Evolutionary conservation across 2,329 filamentous ascomycete genomes (phyloP).

Genomic region (Peltaster fructicola): DNA sequence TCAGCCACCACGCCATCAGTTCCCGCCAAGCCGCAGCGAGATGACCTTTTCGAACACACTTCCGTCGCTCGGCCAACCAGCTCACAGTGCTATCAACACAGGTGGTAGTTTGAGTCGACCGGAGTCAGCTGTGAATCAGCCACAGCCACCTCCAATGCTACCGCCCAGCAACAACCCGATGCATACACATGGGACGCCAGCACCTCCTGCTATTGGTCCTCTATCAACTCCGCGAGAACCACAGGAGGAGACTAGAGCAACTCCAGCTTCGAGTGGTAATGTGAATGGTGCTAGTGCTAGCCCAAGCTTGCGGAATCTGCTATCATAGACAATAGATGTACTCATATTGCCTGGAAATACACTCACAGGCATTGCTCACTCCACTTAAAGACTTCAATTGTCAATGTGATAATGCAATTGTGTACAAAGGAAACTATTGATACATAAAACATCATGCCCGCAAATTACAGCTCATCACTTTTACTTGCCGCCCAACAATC

Average conservation of each 20-base stretch:
- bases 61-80: constrained; percentile 16
- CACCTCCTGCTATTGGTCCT: constrained; percentile 3
- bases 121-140: no score
- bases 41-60: constrained; percentile 10
- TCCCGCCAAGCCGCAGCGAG: constrained; percentile 6
- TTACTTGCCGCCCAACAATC: constrained; percentile 27
- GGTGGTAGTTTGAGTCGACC: no score
- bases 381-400: no score
- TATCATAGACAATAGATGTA: no score
- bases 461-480: constrained; percentile 8
- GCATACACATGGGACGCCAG: constrained; percentile 1
- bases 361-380: no score
- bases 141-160: no score
- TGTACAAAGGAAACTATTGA: no score
- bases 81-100: constrained; percentile 8
- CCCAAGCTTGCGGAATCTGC: constrained; percentile 29
- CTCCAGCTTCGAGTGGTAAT: background rate
- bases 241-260: constrained; percentile 1
- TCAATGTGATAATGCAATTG: no score
- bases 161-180: background rate
- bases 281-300: constrained; percentile 25
- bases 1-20: constrained; percentile 17
- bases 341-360: no score
- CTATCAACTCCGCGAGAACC: no score
- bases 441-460: background rate